phyloP scores from a whole-genome alignment of 805 yeast genomes.

The Candida khao-thaluensis region DNA sequence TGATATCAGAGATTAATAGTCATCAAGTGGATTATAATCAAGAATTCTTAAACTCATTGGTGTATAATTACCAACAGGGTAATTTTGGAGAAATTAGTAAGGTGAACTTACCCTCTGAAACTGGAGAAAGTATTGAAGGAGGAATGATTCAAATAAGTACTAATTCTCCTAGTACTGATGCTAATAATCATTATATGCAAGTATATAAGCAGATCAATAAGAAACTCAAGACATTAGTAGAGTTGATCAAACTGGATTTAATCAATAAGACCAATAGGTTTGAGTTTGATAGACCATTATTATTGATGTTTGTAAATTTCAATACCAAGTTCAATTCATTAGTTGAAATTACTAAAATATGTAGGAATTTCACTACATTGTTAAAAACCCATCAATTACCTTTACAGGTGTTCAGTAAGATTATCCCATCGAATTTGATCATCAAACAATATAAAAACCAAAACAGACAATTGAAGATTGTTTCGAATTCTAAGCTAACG shows the following conservation, averaged over 20 bases:
- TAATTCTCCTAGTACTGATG: slow-evolving; percentile 16
- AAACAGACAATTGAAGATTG: slow-evolving; percentile 21
- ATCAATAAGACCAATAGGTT: slow-evolving; percentile 41
- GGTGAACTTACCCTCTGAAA: slow-evolving; percentile 26
- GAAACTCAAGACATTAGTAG: slow-evolving; percentile 32
- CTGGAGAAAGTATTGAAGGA: slow-evolving; percentile 28
- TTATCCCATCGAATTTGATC: slow-evolving; percentile 31
- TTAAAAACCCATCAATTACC: slow-evolving; percentile 41
- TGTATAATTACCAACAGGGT: slow-evolving; percentile 45
- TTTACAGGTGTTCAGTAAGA: slow-evolving; percentile 35
- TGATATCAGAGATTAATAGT: slow-evolving; percentile 37
- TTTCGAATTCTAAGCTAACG: slow-evolving; percentile 37
- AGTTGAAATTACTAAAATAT: slow-evolving; percentile 45
- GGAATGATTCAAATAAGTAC: slow-evolving; percentile 27
- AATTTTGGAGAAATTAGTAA: slow-evolving; percentile 47
- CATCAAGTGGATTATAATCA: slow-evolving; percentile 24
- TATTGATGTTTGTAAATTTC: slow-evolving; percentile 51
- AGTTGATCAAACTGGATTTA: slow-evolving; percentile 37
- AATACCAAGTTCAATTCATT: slow-evolving; percentile 44
- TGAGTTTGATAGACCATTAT: slow-evolving; percentile 47
- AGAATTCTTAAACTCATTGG: slow-evolving; percentile 43
- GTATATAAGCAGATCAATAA: slow-evolving; percentile 31
- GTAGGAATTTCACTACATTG: slow-evolving; percentile 44
- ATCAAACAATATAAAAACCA: slow-evolving; percentile 19
- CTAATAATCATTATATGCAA: slow-evolving; percentile 21